Evolutionary conservation across 768 basidiomycete genomes (phyloP).

Genomic region (Coprinopsis sp.): DNA sequence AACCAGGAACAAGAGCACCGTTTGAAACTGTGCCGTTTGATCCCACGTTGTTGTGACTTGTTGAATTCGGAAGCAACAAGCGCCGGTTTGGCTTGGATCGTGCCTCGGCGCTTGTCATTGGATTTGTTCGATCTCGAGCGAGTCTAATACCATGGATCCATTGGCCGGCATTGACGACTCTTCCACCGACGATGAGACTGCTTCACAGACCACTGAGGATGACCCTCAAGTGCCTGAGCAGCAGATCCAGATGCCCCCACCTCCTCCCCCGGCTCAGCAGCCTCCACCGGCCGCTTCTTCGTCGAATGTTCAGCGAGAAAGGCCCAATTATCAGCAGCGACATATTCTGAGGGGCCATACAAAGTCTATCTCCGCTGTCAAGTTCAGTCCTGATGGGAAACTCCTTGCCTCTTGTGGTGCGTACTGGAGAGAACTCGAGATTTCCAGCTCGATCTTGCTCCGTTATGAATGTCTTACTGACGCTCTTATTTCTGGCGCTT

Average conservation of each 20-base stretch:
- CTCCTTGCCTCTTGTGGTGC: constrained; percentile 83
- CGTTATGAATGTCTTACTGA: constrained; percentile 11
- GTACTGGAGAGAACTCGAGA: constrained; percentile 24
- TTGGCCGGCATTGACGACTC: constrained; percentile 47
- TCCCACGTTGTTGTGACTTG: no score
- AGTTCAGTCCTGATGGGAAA: constrained; percentile 87
- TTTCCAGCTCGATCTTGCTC: constrained; percentile 11
- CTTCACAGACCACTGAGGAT: constrained; percentile 82
- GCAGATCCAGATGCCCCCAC: constrained; percentile 30
- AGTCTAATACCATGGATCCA: constrained; percentile 32
- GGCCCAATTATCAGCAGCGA: constrained; percentile 65
- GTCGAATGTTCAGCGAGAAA: constrained; percentile 33
- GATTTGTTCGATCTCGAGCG: not conserved
- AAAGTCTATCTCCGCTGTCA: constrained; percentile 80
- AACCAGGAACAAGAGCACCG: no score
- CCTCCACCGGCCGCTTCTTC: constrained; percentile 23
- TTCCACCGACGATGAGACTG: constrained; percentile 56
- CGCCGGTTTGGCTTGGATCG: not conserved
- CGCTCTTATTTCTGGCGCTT: no score
- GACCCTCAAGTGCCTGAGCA: constrained; percentile 71
- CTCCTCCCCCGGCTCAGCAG: constrained; percentile 26
- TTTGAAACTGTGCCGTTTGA: no score
- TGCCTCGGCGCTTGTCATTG: constrained; percentile 4
- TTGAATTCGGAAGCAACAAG: not conserved
- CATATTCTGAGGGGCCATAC: constrained; percentile 75